These are phyloP conservation scores for Leishmania tropica DNA, from an alignment of 208 protist species.

Conservation along the genomic window DNA sequence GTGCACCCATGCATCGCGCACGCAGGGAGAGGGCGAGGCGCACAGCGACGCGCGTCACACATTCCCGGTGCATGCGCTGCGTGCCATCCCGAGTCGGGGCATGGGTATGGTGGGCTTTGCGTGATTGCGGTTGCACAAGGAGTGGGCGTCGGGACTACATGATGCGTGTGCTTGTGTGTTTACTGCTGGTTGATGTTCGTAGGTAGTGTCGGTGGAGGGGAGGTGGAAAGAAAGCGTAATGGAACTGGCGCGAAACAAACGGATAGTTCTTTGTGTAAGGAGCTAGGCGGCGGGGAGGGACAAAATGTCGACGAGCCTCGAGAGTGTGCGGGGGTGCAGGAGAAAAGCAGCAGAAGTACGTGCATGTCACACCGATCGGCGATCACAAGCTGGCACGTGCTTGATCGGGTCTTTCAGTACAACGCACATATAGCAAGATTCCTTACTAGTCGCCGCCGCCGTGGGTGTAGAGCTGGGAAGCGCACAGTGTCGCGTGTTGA, in stretches of 20 bases:
- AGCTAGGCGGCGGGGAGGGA: neutral
- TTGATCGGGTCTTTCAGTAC: too few relatives aligned
- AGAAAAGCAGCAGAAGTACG: neutral
- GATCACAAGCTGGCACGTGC: neutral
- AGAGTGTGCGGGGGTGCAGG: neutral
- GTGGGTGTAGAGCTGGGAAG: neutral
- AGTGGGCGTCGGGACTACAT: neutral
- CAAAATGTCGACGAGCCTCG: neutral
- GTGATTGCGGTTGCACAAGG: too few relatives aligned
- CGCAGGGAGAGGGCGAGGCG: neutral
- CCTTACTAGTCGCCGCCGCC: neutral
- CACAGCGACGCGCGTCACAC: neutral
- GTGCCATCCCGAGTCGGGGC: neutral
- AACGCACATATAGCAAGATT: neutral
- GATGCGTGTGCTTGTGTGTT: neutral
- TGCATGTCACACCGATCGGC: neutral
- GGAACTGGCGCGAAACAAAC: neutral
- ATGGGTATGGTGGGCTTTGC: too few relatives aligned
- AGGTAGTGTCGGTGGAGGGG: neutral
- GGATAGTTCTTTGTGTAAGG: neutral
- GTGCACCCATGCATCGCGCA: neutral
- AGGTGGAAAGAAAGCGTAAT: neutral
- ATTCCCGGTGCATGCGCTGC: neutral
- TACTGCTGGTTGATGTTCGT: neutral
- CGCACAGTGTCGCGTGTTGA: neutral